Conservation (phyloP, 345 rosid species). For the Moricandia arvensis region DNA sequence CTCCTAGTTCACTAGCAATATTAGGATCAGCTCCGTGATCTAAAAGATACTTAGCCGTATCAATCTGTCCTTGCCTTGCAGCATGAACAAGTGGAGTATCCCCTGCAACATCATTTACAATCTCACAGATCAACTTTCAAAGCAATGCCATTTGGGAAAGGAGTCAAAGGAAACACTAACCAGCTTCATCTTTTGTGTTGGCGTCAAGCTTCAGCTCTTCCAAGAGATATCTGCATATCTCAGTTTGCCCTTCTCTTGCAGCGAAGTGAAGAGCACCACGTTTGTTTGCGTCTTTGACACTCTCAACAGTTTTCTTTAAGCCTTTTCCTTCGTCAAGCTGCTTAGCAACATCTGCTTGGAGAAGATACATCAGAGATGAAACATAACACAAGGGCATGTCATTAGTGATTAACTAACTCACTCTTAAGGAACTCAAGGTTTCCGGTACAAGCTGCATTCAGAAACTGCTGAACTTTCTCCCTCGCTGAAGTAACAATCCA, state of each 20-base stretch:
- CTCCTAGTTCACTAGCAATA: slow-evolving; percentile 78
- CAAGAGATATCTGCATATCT: too few relatives aligned
- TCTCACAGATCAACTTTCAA: slow-evolving; percentile 10
- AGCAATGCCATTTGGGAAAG: neutral
- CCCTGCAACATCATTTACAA: slow-evolving; percentile 49
- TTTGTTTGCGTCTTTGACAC: slow-evolving; percentile 86
- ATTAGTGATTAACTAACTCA: slow-evolving; percentile 36
- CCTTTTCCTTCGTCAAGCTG: slow-evolving; percentile 87
- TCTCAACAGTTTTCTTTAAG: slow-evolving; percentile 58
- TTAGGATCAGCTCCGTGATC: slow-evolving; percentile 74
- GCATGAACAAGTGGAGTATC: slow-evolving; percentile 95
- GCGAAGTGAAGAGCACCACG: slow-evolving; percentile 95
- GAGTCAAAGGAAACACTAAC: too few relatives aligned
- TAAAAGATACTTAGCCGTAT: slow-evolving; percentile 68
- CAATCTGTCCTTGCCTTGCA: slow-evolving; percentile 87
- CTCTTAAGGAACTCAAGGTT: slow-evolving; percentile 85
- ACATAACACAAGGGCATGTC: neutral
- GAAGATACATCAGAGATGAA: slow-evolving; percentile 9
- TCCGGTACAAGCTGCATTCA: slow-evolving; percentile 71
- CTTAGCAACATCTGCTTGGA: slow-evolving; percentile 53
- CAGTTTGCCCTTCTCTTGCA: too few relatives aligned
- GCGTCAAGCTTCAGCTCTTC: too few relatives aligned
- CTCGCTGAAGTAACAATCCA: slow-evolving; percentile 47
- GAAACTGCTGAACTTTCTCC: slow-evolving; percentile 64
- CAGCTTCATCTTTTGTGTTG: too few relatives aligned